A percentile compares a stretch with the other conserved stretches of the same genome.
These are phyloP conservation scores for Amaranthus tricolor DNA, from an alignment of 179 eudicot species.

Conservation along the genomic window DNA sequence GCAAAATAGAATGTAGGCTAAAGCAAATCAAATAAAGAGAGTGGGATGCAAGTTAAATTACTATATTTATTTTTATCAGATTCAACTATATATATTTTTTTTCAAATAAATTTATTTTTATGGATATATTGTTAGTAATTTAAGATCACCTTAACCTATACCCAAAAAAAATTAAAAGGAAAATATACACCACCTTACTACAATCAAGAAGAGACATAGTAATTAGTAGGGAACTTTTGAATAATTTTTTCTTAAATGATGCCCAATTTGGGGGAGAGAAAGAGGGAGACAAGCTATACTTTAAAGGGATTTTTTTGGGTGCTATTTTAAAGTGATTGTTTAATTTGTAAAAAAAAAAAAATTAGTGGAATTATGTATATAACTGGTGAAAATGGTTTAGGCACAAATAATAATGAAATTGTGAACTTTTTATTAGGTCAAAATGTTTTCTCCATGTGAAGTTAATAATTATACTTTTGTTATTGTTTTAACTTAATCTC, in stretches of 20 bases:
- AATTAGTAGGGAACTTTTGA: not conserved
- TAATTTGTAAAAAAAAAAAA: not conserved
- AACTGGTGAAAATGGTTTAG: not conserved
- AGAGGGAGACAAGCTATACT: not conserved
- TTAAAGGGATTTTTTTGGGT: not conserved
- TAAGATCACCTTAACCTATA: not conserved
- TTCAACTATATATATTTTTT: too few relatives aligned
- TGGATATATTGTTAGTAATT: too few relatives aligned
- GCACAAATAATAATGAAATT: too few relatives aligned
- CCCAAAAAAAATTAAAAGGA: not conserved
- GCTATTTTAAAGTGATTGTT: not conserved
- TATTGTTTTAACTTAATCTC: constrained; percentile 4
- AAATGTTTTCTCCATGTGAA: constrained; percentile 9
- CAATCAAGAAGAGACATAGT: not conserved
- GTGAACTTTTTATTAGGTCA: not conserved
- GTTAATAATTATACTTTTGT: constrained; percentile 8
- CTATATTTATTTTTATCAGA: too few relatives aligned
- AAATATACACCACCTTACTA: not conserved
- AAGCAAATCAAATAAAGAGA: too few relatives aligned
- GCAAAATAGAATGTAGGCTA: too few relatives aligned
- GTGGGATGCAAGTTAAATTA: too few relatives aligned
- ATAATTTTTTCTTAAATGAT: not conserved
- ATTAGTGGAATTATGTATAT: not conserved
- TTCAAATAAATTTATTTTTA: too few relatives aligned
- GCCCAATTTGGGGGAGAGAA: not conserved